Conservation (phyloP, 2,329 filamentous ascomycete species). For the Xylaria sp. region DNA sequence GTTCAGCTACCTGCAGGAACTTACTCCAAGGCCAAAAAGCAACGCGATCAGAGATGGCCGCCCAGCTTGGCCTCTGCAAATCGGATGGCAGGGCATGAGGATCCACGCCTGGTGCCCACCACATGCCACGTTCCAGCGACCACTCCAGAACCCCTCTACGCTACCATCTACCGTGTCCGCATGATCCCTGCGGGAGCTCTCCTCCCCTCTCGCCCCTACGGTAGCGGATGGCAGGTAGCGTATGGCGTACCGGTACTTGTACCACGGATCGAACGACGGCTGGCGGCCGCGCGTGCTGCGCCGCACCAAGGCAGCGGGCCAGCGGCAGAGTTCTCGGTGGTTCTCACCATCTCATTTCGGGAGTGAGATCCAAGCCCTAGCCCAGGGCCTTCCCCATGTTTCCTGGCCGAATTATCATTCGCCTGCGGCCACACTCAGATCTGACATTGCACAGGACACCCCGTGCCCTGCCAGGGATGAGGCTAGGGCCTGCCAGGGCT, state of each 20-base stretch:
- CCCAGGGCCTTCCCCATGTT: conserved; percentile 28
- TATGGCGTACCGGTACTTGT: conserved; percentile 4
- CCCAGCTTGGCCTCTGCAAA: conserved; percentile 23
- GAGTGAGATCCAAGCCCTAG: conserved; percentile 28
- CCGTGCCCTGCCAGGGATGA: conserved; percentile 18
- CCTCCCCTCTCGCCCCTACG: neutral
- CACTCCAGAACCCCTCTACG: conserved; percentile 1
- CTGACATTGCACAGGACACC: conserved; percentile 26
- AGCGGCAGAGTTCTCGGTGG: conserved; percentile 31
- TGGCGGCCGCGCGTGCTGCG: conserved; percentile 11
- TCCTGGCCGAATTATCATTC: conserved; percentile 30
- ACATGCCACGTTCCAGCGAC: conserved; percentile 32
- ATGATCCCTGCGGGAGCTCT: conserved; percentile 21
- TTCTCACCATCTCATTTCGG: conserved; percentile 34
- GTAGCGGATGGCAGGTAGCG: neutral
- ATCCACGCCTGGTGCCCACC: conserved; percentile 13
- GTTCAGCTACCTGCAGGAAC: conserved; percentile 11
- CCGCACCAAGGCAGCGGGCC: conserved; percentile 25
- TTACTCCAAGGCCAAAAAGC: conserved; percentile 19
- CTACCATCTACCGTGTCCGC: conserved; percentile 24
- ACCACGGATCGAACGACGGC: conserved; percentile 2
- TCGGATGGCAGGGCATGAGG: conserved; percentile 21
- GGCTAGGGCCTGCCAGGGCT: conserved; percentile 13
- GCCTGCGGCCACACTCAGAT: conserved; percentile 27
- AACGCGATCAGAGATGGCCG: conserved; percentile 14